Conservation (phyloP, 2,329 filamentous ascomycete genomes). For the Volutella citrinella region DNA sequence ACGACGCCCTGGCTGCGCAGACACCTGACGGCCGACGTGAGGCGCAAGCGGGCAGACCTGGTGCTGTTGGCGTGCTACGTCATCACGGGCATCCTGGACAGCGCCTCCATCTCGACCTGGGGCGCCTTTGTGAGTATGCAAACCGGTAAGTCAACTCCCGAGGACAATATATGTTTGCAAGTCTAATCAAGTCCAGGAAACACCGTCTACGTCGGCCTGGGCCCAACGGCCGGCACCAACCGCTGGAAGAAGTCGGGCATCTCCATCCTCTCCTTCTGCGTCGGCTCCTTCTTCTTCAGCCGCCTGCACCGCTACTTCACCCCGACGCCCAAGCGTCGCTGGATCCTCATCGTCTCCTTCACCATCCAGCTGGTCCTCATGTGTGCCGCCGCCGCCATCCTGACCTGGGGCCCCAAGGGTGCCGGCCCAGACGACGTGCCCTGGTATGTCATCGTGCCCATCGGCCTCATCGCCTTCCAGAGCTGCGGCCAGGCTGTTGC, state of each 20-base stretch:
- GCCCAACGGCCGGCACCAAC: slow-evolving; percentile 45
- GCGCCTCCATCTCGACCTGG: slow-evolving; percentile 73
- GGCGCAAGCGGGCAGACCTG: slow-evolving; percentile 62
- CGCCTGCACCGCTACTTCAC: slow-evolving; percentile 63
- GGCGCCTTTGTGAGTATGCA: slow-evolving; percentile 83
- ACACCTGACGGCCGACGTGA: slow-evolving; percentile 19
- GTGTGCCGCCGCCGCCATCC: slow-evolving; percentile 49
- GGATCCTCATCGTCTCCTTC: slow-evolving; percentile 63
- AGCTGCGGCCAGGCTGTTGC: slow-evolving; percentile 76
- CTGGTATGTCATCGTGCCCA: slow-evolving; percentile 63
- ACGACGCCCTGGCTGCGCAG: slow-evolving; percentile 16
- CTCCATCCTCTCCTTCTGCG: slow-evolving; percentile 67
- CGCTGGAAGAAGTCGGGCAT: slow-evolving; percentile 57
- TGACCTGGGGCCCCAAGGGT: slow-evolving; percentile 44
- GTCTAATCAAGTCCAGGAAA: slow-evolving; percentile 64
- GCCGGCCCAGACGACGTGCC: slow-evolving; percentile 41
- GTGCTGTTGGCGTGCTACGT: slow-evolving; percentile 70
- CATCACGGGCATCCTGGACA: slow-evolving; percentile 75
- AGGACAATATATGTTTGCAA: too few relatives aligned
- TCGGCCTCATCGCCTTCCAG: slow-evolving; percentile 72
- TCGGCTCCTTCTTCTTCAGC: slow-evolving; percentile 70
- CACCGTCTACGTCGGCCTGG: slow-evolving; percentile 75
- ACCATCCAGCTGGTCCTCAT: slow-evolving; percentile 49
- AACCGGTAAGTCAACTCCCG: slow-evolving; percentile 58
- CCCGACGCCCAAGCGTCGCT: slow-evolving; percentile 51